Conservation (phyloP, 2,329 filamentous ascomycete species). For the Pseudogymnoascus sp. region DNA sequence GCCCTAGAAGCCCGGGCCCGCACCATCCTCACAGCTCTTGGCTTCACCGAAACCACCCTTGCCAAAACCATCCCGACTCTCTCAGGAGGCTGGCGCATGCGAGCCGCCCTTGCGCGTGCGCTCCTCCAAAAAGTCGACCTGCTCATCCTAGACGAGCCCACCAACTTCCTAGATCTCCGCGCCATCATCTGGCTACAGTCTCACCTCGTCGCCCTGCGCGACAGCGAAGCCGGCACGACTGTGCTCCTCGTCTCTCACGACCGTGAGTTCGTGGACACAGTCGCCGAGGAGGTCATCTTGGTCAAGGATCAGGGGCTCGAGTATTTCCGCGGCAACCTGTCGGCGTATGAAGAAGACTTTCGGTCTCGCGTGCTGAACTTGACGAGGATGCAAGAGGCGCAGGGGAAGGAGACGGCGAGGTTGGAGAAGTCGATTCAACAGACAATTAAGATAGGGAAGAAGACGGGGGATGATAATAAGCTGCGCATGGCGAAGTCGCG, state of each 20-base stretch:
- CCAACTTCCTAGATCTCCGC: constrained; percentile 75
- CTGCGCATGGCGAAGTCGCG: constrained; percentile 76
- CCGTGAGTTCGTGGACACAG: constrained; percentile 67
- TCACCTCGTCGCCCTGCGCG: constrained; percentile 53
- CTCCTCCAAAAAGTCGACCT: constrained; percentile 69
- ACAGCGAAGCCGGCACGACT: constrained; percentile 50
- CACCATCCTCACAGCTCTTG: constrained; percentile 59
- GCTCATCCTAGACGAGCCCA: constrained; percentile 77
- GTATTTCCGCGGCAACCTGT: constrained; percentile 68
- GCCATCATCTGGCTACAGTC: constrained; percentile 80
- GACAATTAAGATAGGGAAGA: constrained; percentile 67
- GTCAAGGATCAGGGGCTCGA: constrained; percentile 63
- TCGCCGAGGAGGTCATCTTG: constrained; percentile 68
- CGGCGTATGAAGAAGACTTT: constrained; percentile 60
- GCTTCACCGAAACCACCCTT: constrained; percentile 58
- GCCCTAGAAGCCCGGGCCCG: constrained; percentile 56
- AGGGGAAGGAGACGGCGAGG: constrained; percentile 72
- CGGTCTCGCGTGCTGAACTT: constrained; percentile 61
- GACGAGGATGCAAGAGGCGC: constrained; percentile 69
- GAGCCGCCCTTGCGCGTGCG: constrained; percentile 54
- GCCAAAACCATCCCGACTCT: constrained; percentile 53
- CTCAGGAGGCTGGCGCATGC: constrained; percentile 72
- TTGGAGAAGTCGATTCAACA: constrained; percentile 70
- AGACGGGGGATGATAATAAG: constrained; percentile 75
- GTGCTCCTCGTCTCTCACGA: constrained; percentile 79